phyloP scores from a whole-genome alignment of 441 rosid species.

The Jatropha podagrica region DNA sequence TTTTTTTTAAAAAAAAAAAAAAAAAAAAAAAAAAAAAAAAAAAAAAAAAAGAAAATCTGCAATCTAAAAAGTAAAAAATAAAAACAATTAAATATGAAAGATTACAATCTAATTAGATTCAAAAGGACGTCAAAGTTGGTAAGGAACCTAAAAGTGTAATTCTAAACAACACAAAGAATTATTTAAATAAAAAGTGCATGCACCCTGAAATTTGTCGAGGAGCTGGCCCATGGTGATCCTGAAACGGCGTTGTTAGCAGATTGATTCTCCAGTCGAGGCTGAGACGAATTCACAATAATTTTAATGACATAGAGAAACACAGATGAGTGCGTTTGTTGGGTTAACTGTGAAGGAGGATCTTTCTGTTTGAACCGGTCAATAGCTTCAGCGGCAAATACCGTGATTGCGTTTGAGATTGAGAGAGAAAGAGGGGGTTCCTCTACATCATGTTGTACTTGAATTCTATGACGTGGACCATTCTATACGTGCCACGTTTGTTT shows the following conservation, averaged over 20 bases:
- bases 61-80: background rate
- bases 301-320: background rate
- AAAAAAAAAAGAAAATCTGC: background rate
- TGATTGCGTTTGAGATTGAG: background rate
- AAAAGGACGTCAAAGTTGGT: background rate
- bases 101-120: background rate
- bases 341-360: background rate
- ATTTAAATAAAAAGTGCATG: background rate
- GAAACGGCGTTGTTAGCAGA: background rate
- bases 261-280: background rate
- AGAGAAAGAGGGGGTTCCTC: background rate
- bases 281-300: background rate
- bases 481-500: background rate
- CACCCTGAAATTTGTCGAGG: slow-evolving; percentile 23
- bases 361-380: background rate
- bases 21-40: too few relatives aligned
- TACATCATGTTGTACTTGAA: background rate
- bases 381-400: background rate
- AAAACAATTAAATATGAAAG: too few relatives aligned
- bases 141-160: background rate
- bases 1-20: too few relatives aligned
- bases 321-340: background rate
- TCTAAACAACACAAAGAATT: background rate
- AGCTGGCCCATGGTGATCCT: slow-evolving; percentile 20
- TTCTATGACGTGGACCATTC: background rate